These are phyloP conservation scores for Skeletonema menzelii DNA, from an alignment of 108 stramenopile species.

Conservation along the genomic window DNA sequence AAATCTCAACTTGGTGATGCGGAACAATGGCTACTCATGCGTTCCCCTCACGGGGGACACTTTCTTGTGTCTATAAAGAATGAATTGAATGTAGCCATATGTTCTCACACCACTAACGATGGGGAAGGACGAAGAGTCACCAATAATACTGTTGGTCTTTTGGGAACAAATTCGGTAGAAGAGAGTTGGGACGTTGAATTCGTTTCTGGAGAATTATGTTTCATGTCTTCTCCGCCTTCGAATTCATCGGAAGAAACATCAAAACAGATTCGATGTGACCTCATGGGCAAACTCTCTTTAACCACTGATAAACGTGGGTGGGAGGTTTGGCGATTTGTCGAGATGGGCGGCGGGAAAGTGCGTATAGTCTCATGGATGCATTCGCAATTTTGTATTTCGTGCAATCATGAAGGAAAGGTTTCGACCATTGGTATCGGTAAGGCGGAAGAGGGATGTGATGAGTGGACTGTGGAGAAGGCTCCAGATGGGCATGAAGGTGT, in stretches of 20 bases:
- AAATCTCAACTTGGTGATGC: not conserved
- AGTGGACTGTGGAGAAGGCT: slow-evolving; percentile 49
- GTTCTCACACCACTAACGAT: not conserved
- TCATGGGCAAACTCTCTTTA: slow-evolving; percentile 38
- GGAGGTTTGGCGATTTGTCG: slow-evolving; percentile 58
- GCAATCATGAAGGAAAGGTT: slow-evolving; percentile 27
- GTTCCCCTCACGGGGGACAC: slow-evolving; percentile 14
- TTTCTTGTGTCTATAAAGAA: slow-evolving; percentile 5
- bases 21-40: slow-evolving; percentile 12
- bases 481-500: slow-evolving; percentile 23
- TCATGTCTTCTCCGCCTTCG: slow-evolving; percentile 5
- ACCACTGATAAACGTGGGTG: slow-evolving; percentile 27
- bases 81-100: slow-evolving; percentile 6
- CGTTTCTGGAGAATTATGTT: slow-evolving; percentile 35
- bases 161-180: not conserved
- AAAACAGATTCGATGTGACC: slow-evolving; percentile 44
- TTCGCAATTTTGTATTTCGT: slow-evolving; percentile 19
- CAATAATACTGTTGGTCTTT: slow-evolving; percentile 1
- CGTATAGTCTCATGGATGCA: slow-evolving; percentile 50
- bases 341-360: slow-evolving; percentile 39
- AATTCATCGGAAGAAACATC: not conserved
- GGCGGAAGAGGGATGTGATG: slow-evolving; percentile 9
- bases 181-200: slow-evolving; percentile 34
- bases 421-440: slow-evolving; percentile 8
- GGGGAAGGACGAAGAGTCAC: not conserved